These are phyloP conservation scores for Penicillium frequentans DNA, from an alignment of 2,329 filamentous ascomycete species.

Conservation along the genomic window DNA sequence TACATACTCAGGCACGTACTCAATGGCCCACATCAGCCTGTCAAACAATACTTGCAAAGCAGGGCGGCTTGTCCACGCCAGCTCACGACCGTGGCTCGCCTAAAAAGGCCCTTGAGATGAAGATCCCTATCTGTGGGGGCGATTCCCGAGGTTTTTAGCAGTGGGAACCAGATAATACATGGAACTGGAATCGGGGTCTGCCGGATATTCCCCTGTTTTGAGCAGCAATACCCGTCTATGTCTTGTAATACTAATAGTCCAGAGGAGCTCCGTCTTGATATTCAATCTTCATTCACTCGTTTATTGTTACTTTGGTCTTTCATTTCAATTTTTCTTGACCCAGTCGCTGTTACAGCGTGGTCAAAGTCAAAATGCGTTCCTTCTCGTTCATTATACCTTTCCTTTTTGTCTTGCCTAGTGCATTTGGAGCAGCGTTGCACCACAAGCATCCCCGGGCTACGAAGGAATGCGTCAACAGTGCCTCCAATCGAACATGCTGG, in stretches of 20 bases:
- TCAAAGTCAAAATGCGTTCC: neutral
- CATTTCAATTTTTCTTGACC: neutral
- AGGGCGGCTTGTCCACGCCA: neutral
- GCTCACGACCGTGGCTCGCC: neutral
- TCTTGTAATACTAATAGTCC: too few species aligned
- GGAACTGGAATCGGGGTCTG: too few species aligned
- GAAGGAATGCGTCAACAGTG: constrained; percentile 1
- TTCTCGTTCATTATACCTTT: neutral
- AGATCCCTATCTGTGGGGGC: neutral
- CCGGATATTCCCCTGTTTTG: too few species aligned
- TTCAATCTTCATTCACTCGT: neutral
- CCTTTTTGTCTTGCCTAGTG: neutral
- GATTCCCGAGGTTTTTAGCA: too few species aligned
- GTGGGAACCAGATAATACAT: too few species aligned
- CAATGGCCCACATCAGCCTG: neutral
- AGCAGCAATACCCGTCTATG: too few species aligned
- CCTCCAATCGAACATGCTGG: constrained; percentile 7
- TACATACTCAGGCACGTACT: neutral
- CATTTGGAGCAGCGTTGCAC: neutral
- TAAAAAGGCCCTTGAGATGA: neutral
- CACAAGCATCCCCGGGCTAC: neutral
- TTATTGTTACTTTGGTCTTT: neutral
- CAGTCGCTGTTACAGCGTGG: neutral
- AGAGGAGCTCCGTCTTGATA: too few species aligned
- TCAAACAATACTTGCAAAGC: neutral